These are phyloP conservation scores for Sistotremastrum niveocremeum DNA, from an alignment of 768 basidiomycete genomes.

Conservation along the genomic window DNA sequence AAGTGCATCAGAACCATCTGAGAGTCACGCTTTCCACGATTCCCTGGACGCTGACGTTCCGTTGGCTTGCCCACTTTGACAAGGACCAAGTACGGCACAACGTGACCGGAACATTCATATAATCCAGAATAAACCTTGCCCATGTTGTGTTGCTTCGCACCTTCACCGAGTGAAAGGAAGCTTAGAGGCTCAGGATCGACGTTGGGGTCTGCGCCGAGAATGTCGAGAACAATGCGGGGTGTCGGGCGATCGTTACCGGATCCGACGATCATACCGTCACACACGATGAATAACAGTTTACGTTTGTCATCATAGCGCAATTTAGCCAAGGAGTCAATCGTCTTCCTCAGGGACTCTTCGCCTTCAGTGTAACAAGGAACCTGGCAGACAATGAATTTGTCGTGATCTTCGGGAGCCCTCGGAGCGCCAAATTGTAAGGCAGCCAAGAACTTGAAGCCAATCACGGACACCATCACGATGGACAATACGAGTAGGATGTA, in stretches of 20 bases:
- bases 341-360: constrained; percentile 66
- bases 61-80: constrained; percentile 94
- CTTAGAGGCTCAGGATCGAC: constrained; percentile 90
- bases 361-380: constrained; percentile 99
- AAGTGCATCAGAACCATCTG: constrained; percentile 96
- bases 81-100: constrained; percentile 87
- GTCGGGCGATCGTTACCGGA: constrained; percentile 94
- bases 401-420: constrained; percentile 85
- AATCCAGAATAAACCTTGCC: constrained; percentile 95
- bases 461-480: constrained; percentile 84
- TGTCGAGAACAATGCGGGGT: constrained; percentile 91
- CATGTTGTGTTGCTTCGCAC: constrained; percentile 94
- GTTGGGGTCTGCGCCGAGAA: constrained; percentile 87
- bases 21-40: constrained; percentile 96
- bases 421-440: constrained; percentile 71
- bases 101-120: constrained; percentile 88
- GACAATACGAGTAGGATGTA: constrained; percentile 87
- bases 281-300: constrained; percentile 84
- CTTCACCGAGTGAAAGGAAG: constrained; percentile 88
- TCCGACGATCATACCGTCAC: constrained; percentile 97
- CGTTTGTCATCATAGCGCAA: constrained; percentile 98
- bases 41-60: constrained; percentile 86
- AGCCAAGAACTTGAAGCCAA: constrained; percentile 92
- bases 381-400: constrained; percentile 96
- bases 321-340: constrained; percentile 88